Evolutionary conservation across 75 land plant species (phyloP), one percentile per base, ranked within the genome.

Genomic region (Larix kaempferi): DNA sequence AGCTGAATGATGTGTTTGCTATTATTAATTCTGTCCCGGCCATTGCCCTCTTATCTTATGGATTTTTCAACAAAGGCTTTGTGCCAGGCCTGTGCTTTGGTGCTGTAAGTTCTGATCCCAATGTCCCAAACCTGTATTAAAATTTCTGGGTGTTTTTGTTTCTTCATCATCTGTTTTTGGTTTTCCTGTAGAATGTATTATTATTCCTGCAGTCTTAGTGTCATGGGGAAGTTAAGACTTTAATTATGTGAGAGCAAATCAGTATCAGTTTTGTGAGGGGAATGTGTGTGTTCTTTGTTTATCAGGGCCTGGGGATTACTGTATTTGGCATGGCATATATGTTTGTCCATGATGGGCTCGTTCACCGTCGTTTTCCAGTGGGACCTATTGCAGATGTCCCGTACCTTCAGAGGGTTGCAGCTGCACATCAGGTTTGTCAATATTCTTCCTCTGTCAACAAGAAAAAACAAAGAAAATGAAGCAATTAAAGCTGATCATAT

Each of bases 331-430:
- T 95, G 80, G 94, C 96, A 19, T 93, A 95, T 74, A 93, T 95
- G 94, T 89, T 95, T 75, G 94, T 93, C 29, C 98, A 95, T 81
- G 98, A 95, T 78, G 98, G 98, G 2, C 88, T 95, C 6, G 91
- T 95, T 7, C 96, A 95, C 85, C 80, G 87, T 74, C 83, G 96
- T 57, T 95, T 95, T 73, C 92, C 98, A 1, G 93, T 95, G 27
- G 98, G 98, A 7, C 94, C 98, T 44, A 84, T 95, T 37, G 98
- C 92, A 12, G 78, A 91, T 79, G 92, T 95, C 12, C 98, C 98
- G 3, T 95, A 93, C 76, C 82, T 95, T 63, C 87, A 93, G 69
- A 84, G 79, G 52, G 98, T 95, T 4, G 98, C 96, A 61, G 90
- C 98, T 39, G 98, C 98, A 56, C 98, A 95, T 79, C 88, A 95